These are phyloP conservation scores for Aegilops sharonensis DNA, from an alignment of 176 grass and related monocot species.

Conservation along the genomic window DNA sequence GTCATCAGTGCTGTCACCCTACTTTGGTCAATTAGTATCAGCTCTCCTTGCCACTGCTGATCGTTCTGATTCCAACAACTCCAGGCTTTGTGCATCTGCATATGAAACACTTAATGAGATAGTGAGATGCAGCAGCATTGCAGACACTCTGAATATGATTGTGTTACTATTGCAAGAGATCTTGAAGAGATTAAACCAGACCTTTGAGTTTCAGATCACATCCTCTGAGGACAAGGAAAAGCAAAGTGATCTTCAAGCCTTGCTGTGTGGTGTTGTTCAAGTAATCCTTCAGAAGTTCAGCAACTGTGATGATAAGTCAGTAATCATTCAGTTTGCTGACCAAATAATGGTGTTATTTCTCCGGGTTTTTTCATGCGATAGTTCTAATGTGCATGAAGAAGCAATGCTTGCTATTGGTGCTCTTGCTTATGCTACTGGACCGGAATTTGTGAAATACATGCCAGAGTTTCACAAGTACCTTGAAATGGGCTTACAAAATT, in stretches of 20 bases:
- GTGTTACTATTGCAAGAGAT: constrained; percentile 51
- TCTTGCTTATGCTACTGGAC: constrained; percentile 50
- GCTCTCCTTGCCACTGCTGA: constrained; percentile 57
- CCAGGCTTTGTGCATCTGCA: constrained; percentile 36
- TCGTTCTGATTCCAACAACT: constrained; percentile 38
- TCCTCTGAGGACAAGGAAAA: constrained; percentile 54
- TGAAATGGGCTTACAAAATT: constrained; percentile 61
- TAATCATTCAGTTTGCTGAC: constrained; percentile 50
- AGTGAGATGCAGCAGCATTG: constrained; percentile 42
- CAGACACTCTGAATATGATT: constrained; percentile 46
- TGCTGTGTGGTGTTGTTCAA: constrained; percentile 60
- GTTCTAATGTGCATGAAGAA: constrained; percentile 54
- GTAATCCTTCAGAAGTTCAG: constrained; percentile 60
- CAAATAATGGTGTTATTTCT: constrained; percentile 62
- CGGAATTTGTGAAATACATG: constrained; percentile 62
- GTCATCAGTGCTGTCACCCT: constrained; percentile 50
- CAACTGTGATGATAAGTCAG: constrained; percentile 33
- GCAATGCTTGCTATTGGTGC: constrained; percentile 62
- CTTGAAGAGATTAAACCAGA: constrained; percentile 52
- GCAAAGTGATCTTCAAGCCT: constrained; percentile 51
- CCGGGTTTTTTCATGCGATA: constrained; percentile 50
- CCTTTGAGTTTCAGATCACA: constrained; percentile 52
- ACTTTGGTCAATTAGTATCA: constrained; percentile 45
- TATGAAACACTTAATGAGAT: constrained; percentile 67
- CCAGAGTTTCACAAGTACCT: constrained; percentile 55